These are phyloP conservation scores for Xylariales sp. DNA, from an alignment of 2,329 filamentous ascomycete species.

Conservation along the genomic window DNA sequence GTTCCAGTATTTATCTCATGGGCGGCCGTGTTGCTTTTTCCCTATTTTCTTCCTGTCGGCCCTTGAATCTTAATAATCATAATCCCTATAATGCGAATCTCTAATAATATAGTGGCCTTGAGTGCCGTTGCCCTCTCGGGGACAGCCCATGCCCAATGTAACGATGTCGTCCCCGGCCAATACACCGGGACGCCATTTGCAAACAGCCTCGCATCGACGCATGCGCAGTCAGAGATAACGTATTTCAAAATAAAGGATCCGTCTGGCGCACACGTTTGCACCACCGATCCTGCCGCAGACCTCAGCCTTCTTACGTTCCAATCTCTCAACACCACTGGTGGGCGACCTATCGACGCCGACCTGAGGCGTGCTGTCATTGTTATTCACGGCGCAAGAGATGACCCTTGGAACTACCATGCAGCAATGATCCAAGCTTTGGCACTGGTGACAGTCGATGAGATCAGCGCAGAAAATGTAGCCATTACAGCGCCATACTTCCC, in stretches of 20 bases:
- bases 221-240: slow-evolving; percentile 3
- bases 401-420: slow-evolving; percentile 6
- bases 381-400: slow-evolving; percentile 1
- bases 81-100: no score
- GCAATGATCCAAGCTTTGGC: slow-evolving; percentile 8
- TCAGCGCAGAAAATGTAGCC: slow-evolving; percentile 3
- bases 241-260: slow-evolving; percentile 9
- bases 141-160: no score
- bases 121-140: no score
- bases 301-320: slow-evolving; percentile 7
- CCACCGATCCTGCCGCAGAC: slow-evolving; percentile 1
- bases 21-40: no score
- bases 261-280: slow-evolving; percentile 7
- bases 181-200: slow-evolving; percentile 5
- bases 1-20: no score
- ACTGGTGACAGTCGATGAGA: slow-evolving; percentile 1
- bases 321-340: slow-evolving; percentile 1
- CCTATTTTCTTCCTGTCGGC: no score
- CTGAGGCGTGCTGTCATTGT: slow-evolving; percentile 6
- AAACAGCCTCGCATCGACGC: slow-evolving; percentile 2
- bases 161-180: slow-evolving; percentile 5
- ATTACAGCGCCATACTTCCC: slow-evolving; percentile 7
- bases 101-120: no score
- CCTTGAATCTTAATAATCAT: no score
- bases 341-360: neutral